These are phyloP conservation scores for Arxiozyma telluris DNA, from an alignment of 1,139 yeast species.

Conservation along the genomic window DNA sequence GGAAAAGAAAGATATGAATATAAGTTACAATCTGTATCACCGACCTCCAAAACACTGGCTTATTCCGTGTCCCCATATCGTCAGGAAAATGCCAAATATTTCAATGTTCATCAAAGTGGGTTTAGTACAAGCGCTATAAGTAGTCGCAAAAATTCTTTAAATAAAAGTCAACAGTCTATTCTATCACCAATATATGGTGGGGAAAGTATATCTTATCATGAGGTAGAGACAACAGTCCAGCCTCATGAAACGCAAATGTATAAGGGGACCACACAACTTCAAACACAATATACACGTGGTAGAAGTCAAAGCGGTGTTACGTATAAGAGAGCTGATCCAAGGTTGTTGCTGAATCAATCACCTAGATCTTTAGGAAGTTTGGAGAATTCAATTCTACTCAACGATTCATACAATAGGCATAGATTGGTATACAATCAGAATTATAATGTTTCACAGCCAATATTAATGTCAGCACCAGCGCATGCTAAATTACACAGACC, in stretches of 20 bases:
- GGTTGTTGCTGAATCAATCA: neutral
- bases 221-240: neutral
- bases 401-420: conserved; percentile 20
- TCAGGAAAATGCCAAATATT: conserved; percentile 1
- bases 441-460: conserved; percentile 31
- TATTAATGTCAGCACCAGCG: conserved; percentile 33
- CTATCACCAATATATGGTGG: conserved; percentile 10
- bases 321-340: neutral
- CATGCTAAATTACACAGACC: conserved; percentile 33
- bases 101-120: neutral
- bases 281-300: neutral
- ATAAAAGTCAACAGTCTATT: conserved; percentile 13
- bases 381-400: conserved; percentile 5
- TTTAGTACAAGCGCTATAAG: conserved; percentile 2
- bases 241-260: neutral
- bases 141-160: conserved; percentile 19
- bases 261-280: neutral
- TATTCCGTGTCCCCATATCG: conserved; percentile 19
- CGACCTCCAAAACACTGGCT: conserved; percentile 25
- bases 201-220: conserved; percentile 16
- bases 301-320: neutral
- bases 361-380: neutral
- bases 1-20: neutral
- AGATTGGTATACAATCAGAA: conserved; percentile 24
- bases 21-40: conserved; percentile 10